Conservation (phyloP, 129 eudicot genomes). For the Dittrichia graveolens region DNA sequence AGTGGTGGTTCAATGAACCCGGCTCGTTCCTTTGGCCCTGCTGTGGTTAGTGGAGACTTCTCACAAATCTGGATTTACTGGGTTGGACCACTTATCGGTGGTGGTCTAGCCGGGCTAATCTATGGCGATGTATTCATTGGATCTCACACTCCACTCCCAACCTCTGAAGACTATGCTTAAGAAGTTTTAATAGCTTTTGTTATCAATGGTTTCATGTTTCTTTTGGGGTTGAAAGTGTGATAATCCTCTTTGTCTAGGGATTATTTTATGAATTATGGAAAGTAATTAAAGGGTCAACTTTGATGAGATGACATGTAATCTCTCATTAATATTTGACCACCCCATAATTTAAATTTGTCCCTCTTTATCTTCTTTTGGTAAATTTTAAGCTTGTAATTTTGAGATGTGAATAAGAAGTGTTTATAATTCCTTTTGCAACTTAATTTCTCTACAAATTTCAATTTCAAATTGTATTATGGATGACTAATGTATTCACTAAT, state of each 20-base stretch:
- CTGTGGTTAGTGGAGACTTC: constrained; percentile 54
- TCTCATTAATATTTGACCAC: constrained; percentile 28
- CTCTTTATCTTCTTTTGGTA: constrained; percentile 24
- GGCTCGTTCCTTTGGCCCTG: constrained; percentile 72
- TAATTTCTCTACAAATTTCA: neutral
- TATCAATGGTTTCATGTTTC: constrained; percentile 17
- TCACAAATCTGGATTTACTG: constrained; percentile 63
- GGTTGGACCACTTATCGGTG: constrained; percentile 82
- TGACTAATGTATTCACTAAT: neutral
- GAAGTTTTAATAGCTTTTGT: constrained; percentile 7
- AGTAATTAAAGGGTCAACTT: constrained; percentile 21
- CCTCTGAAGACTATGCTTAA: constrained; percentile 51
- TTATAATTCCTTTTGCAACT: constrained; percentile 15
- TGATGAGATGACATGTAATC: constrained; percentile 25
- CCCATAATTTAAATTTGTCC: constrained; percentile 25
- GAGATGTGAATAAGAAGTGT: constrained; percentile 35
- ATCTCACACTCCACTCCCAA: constrained; percentile 42
- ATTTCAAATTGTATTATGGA: neutral
- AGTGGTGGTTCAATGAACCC: constrained; percentile 84
- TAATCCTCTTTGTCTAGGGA: constrained; percentile 17
- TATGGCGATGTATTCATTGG: constrained; percentile 65
- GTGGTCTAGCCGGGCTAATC: constrained; percentile 67
- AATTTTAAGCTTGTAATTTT: constrained; percentile 26
- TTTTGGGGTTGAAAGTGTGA: constrained; percentile 27
- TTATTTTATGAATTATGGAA: constrained; percentile 25